Evolutionary conservation across 352 stramenopile genomes (phyloP).

Genomic region (Pythium vanterpoolii): DNA sequence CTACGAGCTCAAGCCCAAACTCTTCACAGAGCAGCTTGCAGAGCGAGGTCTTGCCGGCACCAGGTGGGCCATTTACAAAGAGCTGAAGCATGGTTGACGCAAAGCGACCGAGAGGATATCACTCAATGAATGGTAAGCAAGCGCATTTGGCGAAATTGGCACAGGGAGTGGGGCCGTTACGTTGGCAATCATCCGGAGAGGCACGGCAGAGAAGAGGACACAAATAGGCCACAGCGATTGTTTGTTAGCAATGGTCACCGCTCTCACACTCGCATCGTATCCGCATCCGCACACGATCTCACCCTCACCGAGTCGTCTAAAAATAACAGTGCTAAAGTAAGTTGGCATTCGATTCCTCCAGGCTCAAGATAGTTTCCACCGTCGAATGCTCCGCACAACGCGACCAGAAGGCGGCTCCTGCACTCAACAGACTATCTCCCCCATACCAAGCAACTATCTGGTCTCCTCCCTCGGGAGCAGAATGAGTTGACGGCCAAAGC

Average conservation of each 20-base stretch:
- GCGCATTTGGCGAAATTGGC: too few relatives aligned
- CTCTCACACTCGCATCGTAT: too few relatives aligned
- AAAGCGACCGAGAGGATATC: not conserved
- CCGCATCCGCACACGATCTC: not conserved
- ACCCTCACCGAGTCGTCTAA: too few relatives aligned
- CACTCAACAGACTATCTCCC: not conserved
- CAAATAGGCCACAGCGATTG: too few relatives aligned
- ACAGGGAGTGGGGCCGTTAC: too few relatives aligned
- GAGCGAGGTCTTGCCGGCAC: slow-evolving; percentile 65
- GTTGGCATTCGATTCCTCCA: too few relatives aligned
- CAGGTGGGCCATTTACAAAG: slow-evolving; percentile 67
- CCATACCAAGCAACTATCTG: not conserved
- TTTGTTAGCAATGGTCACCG: too few relatives aligned
- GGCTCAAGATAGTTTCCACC: too few relatives aligned
- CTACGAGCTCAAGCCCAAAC: slow-evolving; percentile 54
- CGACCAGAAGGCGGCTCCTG: not conserved
- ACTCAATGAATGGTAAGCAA: too few relatives aligned
- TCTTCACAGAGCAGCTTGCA: slow-evolving; percentile 54
- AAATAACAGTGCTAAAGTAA: too few relatives aligned
- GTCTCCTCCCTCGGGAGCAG: not conserved
- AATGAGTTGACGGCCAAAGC: not conserved
- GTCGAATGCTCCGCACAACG: not conserved
- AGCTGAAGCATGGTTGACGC: slow-evolving; percentile 52
- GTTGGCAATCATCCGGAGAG: too few relatives aligned
- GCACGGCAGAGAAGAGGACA: too few relatives aligned